These are phyloP conservation scores for Claviceps monticola DNA, from an alignment of 2,329 filamentous ascomycete species.

Conservation along the genomic window DNA sequence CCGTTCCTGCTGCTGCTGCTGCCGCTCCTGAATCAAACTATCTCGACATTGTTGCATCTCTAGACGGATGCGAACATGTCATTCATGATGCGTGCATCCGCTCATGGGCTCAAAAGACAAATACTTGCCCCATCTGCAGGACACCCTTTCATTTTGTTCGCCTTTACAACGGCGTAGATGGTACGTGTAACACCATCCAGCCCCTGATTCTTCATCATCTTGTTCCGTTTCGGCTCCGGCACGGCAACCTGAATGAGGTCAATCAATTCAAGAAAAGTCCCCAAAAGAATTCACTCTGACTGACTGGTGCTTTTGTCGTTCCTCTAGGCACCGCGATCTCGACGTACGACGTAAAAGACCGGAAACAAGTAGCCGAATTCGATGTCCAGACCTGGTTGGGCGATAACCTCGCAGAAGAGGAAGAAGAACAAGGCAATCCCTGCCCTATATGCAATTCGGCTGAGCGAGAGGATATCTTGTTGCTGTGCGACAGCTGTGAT, in stretches of 20 bases:
- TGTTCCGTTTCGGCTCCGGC: neutral
- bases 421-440: slow-evolving; percentile 53
- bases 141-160: slow-evolving; percentile 82
- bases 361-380: slow-evolving; percentile 80
- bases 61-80: slow-evolving; percentile 74
- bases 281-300: neutral
- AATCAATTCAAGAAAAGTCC: neutral
- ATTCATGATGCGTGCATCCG: slow-evolving; percentile 86
- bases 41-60: slow-evolving; percentile 39
- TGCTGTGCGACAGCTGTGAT: slow-evolving; percentile 87
- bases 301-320: neutral
- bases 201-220: slow-evolving; percentile 3
- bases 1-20: slow-evolving; percentile 4
- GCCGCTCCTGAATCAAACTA: slow-evolving; percentile 17
- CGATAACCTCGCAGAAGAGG: slow-evolving; percentile 52
- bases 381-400: slow-evolving; percentile 63
- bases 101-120: slow-evolving; percentile 91
- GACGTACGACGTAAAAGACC: slow-evolving; percentile 58
- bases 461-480: slow-evolving; percentile 70
- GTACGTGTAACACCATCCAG: slow-evolving; percentile 36
- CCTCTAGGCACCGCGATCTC: slow-evolving; percentile 38
- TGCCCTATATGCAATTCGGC: slow-evolving; percentile 75
- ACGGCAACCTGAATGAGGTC: neutral
- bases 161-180: slow-evolving; percentile 65
- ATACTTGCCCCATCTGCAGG: slow-evolving; percentile 95